Conservation (phyloP, 306 rosid species). For the Abrus pulchellus region DNA sequence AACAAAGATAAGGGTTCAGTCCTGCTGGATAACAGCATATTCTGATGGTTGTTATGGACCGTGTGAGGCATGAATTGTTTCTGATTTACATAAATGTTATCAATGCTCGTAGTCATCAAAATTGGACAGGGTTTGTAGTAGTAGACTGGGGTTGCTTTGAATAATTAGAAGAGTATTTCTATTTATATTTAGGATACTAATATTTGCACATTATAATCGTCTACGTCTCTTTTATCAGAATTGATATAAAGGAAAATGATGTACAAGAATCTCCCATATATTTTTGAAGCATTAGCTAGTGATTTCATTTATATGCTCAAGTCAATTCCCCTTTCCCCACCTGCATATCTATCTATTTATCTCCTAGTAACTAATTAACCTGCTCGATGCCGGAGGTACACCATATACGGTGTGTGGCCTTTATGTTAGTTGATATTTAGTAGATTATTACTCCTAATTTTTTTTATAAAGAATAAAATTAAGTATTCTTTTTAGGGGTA, state of each 20-base stretch:
- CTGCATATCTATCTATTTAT: neutral
- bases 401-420: neutral
- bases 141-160: slow-evolving; percentile 15
- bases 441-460: neutral
- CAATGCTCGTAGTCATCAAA: slow-evolving; percentile 21
- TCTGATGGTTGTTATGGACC: slow-evolving; percentile 24
- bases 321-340: neutral
- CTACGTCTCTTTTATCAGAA: neutral
- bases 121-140: slow-evolving; percentile 42
- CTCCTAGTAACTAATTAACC: neutral
- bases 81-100: slow-evolving; percentile 8
- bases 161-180: slow-evolving; percentile 11
- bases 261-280: slow-evolving; percentile 29
- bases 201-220: slow-evolving; percentile 32
- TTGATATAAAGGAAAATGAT: slow-evolving; percentile 35
- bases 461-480: too few relatives aligned
- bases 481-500: too few relatives aligned
- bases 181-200: slow-evolving; percentile 30
- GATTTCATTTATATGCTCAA: slow-evolving; percentile 9
- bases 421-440: neutral
- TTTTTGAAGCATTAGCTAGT: slow-evolving; percentile 12
- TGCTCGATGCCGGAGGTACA: neutral
- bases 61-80: slow-evolving; percentile 28
- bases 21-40: slow-evolving; percentile 12
- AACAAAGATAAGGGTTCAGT: slow-evolving; percentile 13